Evolutionary conservation across 2,329 filamentous ascomycete species (phyloP).

Genomic region (Clonostachys chloroleuca): DNA sequence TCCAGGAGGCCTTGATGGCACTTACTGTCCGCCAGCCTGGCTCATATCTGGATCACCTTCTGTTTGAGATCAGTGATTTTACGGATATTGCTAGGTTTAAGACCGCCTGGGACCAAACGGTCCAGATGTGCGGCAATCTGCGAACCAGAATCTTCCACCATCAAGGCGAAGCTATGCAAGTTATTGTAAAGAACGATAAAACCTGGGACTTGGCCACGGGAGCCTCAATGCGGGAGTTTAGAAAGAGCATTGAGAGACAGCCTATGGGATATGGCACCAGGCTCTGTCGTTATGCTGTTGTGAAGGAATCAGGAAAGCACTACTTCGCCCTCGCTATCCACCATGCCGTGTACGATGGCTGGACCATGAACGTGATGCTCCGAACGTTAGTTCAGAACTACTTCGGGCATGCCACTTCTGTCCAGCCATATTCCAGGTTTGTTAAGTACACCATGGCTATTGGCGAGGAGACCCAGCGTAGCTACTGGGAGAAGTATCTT

Average conservation of each 20-base stretch:
- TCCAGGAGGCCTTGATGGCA: slow-evolving; percentile 9
- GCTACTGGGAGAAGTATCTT: background rate
- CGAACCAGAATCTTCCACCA: slow-evolving; percentile 10
- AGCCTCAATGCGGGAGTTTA: background rate
- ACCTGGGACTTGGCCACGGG: background rate
- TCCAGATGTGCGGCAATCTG: slow-evolving; percentile 6
- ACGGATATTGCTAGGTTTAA: slow-evolving; percentile 7
- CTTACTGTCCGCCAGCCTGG: slow-evolving; percentile 6
- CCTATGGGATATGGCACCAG: slow-evolving; percentile 2
- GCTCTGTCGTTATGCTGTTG: slow-evolving; percentile 1
- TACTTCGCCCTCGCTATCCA: slow-evolving; percentile 15
- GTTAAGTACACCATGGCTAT: slow-evolving; percentile 2
- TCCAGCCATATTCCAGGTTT: slow-evolving; percentile 3
- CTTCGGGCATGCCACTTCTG: background rate
- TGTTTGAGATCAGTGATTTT: slow-evolving; percentile 2
- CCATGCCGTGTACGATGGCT: slow-evolving; percentile 18
- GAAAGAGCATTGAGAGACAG: background rate
- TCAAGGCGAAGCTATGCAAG: slow-evolving; percentile 3
- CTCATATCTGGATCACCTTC: slow-evolving; percentile 2
- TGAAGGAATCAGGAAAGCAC: background rate
- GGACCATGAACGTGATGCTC: slow-evolving; percentile 6
- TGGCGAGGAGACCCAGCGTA: background rate
- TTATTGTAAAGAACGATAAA: slow-evolving; percentile 6
- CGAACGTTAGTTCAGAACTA: background rate
- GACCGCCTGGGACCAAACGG: slow-evolving; percentile 8